phyloP scores from a whole-genome alignment of 257 asterid species.

The Solanum bulbocastanum region DNA sequence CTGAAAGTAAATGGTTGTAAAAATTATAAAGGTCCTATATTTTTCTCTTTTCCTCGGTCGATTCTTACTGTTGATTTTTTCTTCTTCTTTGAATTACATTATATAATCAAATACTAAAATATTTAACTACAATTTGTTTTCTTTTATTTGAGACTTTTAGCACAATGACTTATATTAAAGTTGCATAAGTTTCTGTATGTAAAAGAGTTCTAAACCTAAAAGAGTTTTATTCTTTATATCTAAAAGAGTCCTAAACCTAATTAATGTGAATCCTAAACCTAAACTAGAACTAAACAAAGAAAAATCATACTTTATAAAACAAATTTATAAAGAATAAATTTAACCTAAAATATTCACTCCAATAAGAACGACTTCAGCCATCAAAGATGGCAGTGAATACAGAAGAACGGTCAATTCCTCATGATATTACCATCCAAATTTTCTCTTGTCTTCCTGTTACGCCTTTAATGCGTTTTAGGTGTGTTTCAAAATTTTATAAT shows the following conservation, averaged over 20 bases:
- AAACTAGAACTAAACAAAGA: no score
- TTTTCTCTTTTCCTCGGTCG: background rate
- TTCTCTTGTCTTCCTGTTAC: background rate
- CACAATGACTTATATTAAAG: background rate
- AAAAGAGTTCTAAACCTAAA: background rate
- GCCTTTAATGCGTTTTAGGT: background rate
- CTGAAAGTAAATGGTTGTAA: background rate
- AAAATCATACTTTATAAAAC: background rate
- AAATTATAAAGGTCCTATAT: no score
- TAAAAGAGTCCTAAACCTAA: background rate
- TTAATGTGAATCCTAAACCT: background rate
- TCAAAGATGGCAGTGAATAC: background rate
- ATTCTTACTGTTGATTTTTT: no score
- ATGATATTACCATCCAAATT: background rate
- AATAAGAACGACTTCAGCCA: background rate
- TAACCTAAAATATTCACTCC: background rate
- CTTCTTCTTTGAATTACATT: no score
- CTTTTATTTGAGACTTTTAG: background rate
- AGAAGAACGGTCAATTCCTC: background rate
- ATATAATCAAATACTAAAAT: background rate
- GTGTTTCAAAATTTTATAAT: background rate
- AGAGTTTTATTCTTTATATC: background rate
- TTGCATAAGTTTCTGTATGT: no score
- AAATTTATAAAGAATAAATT: no score
- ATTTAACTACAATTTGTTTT: background rate